A percentile compares a stretch with the other conserved stretches of the same genome.
phyloP scores from a whole-genome alignment of 208 protist species.

The Trypanosoma cruzi region DNA sequence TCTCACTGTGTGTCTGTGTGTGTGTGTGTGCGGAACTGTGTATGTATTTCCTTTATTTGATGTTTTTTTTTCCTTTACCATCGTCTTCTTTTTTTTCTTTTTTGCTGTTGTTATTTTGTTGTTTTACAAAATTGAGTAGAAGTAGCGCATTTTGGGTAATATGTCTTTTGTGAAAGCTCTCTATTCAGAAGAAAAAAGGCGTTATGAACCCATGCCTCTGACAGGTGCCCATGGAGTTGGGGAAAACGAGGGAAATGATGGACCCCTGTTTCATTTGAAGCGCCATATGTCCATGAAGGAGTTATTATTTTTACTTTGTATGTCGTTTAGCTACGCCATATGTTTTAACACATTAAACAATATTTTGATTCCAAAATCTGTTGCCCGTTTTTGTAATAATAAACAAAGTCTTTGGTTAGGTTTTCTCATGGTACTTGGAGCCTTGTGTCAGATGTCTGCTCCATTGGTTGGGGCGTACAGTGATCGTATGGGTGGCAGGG shows the following conservation, averaged over 20 bases:
- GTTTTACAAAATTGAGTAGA: not conserved
- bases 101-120: not conserved
- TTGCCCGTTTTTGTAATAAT: slow-evolving; percentile 23
- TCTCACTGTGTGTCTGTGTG: no score
- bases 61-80: slow-evolving; percentile 10
- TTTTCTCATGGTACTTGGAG: slow-evolving; percentile 30
- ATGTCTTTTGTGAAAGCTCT: slow-evolving; percentile 1
- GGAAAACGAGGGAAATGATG: not conserved
- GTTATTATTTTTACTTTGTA: slow-evolving; percentile 32
- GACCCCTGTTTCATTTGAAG: not conserved
- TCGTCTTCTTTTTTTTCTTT: not conserved
- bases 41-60: slow-evolving; percentile 2
- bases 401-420: slow-evolving; percentile 32
- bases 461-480: slow-evolving; percentile 37
- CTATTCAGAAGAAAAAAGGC: slow-evolving; percentile 13
- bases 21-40: no score
- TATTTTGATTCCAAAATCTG: slow-evolving; percentile 37
- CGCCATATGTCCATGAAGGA: slow-evolving; percentile 25
- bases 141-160: not conserved
- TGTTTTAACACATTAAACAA: slow-evolving; percentile 32
- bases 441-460: slow-evolving; percentile 29
- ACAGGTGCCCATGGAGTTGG: not conserved
- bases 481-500: slow-evolving; percentile 24
- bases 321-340: slow-evolving; percentile 37
- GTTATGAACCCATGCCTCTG: not conserved